phyloP scores from a whole-genome alignment of 345 rosid genomes.

The Cardamine chenopodiifolia region DNA sequence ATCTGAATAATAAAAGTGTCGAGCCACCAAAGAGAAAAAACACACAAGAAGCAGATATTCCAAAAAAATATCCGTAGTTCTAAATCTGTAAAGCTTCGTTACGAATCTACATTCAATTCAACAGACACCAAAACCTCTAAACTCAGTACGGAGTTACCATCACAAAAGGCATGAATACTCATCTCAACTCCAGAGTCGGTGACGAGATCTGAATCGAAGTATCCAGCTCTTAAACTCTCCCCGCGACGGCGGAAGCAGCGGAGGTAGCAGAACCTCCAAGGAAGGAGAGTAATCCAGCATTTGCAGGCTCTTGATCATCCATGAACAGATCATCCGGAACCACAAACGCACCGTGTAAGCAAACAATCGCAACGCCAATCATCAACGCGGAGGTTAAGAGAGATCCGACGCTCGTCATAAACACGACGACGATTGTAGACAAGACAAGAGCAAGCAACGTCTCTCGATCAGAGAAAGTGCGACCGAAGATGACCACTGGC shows the following conservation, averaged over 20 bases:
- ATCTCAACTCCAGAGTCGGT: background rate
- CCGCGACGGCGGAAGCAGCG: conserved; percentile 57
- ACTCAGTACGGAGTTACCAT: background rate
- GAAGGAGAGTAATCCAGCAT: conserved; percentile 67
- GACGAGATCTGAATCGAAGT: conserved; percentile 9
- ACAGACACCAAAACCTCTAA: conserved; percentile 13
- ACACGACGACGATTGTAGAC: conserved; percentile 63
- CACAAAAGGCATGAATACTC: conserved; percentile 10
- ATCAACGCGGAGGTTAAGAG: conserved; percentile 65
- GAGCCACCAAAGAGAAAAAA: background rate
- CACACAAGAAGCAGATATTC: conserved; percentile 20
- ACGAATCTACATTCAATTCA: conserved; percentile 35
- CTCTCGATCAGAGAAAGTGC: conserved; percentile 79
- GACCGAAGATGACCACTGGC: conserved; percentile 64
- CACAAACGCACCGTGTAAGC: conserved; percentile 82
- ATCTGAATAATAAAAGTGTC: conserved; percentile 15
- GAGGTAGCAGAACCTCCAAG: conserved; percentile 70
- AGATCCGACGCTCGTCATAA: conserved; percentile 81
- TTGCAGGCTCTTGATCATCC: conserved; percentile 74
- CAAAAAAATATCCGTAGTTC: background rate
- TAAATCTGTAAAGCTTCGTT: conserved; percentile 16
- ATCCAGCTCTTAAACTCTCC: conserved; percentile 51
- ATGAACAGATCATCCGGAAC: conserved; percentile 83
- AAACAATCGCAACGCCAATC: conserved; percentile 71
- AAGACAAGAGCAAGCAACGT: conserved; percentile 60